Base-by-base conservation (phyloP, 345 rosid species). In the Lagerstroemia speciosa region DNA sequence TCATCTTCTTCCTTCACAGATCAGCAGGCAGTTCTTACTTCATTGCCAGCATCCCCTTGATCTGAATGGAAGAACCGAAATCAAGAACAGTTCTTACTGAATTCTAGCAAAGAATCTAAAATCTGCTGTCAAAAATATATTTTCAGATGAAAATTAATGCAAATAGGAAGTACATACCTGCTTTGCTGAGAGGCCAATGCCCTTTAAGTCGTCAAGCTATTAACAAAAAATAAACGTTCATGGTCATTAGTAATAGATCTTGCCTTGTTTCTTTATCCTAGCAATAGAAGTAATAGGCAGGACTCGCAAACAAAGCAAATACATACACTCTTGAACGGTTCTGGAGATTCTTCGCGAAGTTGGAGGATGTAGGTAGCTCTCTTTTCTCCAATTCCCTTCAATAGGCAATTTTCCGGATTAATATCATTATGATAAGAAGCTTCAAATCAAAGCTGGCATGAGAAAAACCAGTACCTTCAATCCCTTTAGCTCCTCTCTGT, bases 321-420 rank as follows among this genome's bases (percentile, higher is more conserved):
- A 32, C 89, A 78, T 78, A 91, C 97, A 15, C 71, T 74, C 63
- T 87, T 84, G 52, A 91, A 91, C 31, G 88, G 91, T 69, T 81
- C 88, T 0, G 87, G 83, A 32, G 91, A 80, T 62, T 83, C 83
- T 61, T 84, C 78, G 0, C 92, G 92, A 67, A 85, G 82, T 72
- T 85, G 77, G 66, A 91, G 81, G 76, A 91, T 85, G 79, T 64
- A 78, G 9, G 76, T 76, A 0, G 98, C 98, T 76, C 96, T 82
- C 78, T 83, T 92, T 67, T 87, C 93, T 74, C 93, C 93, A 26
- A 92, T 89, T 64, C 97, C 97, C 97, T 91, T 31, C 50, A 72
- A 43, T 11, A 66, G 65, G 65, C 3, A 55, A 62, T 41, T 48
- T 57, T 63, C 31, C 30, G n/a, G 14, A 19, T 63, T 11, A 50